These are phyloP conservation scores for Ascochyta pisi DNA, from an alignment of 2,329 filamentous ascomycete genomes.

Conservation along the genomic window DNA sequence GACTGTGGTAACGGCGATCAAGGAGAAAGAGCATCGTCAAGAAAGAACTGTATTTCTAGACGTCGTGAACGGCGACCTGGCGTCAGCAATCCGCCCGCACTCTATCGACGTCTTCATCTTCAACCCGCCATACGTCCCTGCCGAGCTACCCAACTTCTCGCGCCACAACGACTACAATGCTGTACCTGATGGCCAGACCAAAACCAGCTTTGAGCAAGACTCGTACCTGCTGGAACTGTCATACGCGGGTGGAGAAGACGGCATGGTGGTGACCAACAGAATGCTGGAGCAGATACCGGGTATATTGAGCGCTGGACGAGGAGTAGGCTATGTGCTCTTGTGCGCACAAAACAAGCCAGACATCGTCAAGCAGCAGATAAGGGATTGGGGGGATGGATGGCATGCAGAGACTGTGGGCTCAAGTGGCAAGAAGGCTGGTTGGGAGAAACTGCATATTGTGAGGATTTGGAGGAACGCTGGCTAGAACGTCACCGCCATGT, in stretches of 20 bases:
- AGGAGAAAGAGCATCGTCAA: conserved; percentile 31
- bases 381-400: conserved; percentile 69
- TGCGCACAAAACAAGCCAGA: conserved; percentile 90
- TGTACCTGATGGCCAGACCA: conserved; percentile 27
- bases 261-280: conserved; percentile 91
- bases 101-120: conserved; percentile 86
- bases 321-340: conserved; percentile 87
- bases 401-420: conserved; percentile 76
- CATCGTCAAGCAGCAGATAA: conserved; percentile 70
- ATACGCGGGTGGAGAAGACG: conserved; percentile 86
- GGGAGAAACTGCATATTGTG: conserved; percentile 92
- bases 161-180: conserved; percentile 43
- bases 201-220: conserved; percentile 73
- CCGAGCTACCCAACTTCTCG: conserved; percentile 69
- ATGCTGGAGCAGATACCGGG: conserved; percentile 73
- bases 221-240: conserved; percentile 83
- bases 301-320: conserved; percentile 67
- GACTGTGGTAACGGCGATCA: conserved; percentile 67
- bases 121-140: conserved; percentile 97
- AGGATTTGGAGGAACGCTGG: conserved; percentile 72
- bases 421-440: conserved; percentile 87
- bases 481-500: conserved; percentile 29
- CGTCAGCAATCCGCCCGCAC: conserved; percentile 63
- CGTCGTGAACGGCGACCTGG: conserved; percentile 74
- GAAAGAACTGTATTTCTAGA: conserved; percentile 63